Conservation (phyloP, 148 eudicot species). For the Vaccinium vitisidaea region DNA sequence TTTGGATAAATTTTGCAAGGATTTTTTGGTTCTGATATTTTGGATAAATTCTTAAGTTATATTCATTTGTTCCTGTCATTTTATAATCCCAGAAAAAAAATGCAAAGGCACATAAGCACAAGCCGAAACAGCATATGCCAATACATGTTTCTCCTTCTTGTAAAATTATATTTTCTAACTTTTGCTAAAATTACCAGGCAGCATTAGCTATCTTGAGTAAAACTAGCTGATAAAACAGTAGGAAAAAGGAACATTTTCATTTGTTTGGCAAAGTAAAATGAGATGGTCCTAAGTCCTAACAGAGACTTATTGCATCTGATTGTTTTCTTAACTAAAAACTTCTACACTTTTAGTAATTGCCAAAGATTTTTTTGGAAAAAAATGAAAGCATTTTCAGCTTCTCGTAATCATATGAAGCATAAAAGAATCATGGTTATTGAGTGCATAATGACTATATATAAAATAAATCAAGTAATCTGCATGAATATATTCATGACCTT, state of each 20-base stretch:
- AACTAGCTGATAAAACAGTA: neutral
- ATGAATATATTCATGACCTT: slow-evolving; percentile 14
- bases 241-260: neutral
- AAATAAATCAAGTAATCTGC: neutral
- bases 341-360: neutral
- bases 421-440: neutral
- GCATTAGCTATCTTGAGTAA: neutral
- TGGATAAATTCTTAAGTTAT: no score
- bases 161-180: neutral
- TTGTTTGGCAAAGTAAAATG: neutral
- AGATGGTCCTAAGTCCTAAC: neutral
- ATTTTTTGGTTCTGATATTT: neutral
- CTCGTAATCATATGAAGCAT: neutral
- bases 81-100: neutral
- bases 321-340: neutral
- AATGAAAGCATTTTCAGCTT: neutral
- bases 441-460: neutral
- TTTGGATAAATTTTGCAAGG: neutral
- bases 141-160: neutral
- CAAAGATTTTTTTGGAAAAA: neutral
- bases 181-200: neutral
- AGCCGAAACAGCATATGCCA: neutral
- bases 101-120: neutral
- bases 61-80: neutral
- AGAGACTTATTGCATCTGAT: neutral